Conservation (phyloP, 108 stramenopile genomes). For the Bacterosira constricta region DNA sequence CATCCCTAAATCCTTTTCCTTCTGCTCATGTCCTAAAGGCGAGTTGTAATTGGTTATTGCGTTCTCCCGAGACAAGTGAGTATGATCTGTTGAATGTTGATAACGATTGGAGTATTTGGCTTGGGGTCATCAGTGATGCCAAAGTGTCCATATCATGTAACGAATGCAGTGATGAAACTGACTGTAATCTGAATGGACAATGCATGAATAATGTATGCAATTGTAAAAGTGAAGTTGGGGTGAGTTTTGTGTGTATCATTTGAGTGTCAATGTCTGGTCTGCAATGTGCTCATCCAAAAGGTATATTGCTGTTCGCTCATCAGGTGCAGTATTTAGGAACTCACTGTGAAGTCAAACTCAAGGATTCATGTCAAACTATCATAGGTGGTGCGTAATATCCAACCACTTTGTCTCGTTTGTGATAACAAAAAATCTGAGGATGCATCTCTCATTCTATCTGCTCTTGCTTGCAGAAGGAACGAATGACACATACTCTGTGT, state of each 20-base stretch:
- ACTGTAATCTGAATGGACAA: background rate
- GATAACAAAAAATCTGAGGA: background rate
- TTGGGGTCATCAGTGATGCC: background rate
- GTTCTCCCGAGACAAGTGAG: background rate
- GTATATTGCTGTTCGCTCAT: too few species aligned
- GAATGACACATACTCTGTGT: too few species aligned
- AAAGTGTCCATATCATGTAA: background rate
- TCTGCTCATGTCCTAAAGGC: too few species aligned
- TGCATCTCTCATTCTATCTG: too few species aligned
- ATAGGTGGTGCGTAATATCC: background rate
- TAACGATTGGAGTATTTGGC: background rate
- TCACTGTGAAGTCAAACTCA: background rate
- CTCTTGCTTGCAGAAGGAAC: too few species aligned
- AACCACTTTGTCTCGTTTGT: background rate
- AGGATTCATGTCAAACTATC: background rate
- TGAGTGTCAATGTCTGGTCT: too few species aligned
- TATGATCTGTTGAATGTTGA: background rate
- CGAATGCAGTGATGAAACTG: background rate
- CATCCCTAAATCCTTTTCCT: too few species aligned
- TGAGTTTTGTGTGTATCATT: too few species aligned
- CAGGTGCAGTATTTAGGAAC: conserved; percentile 1
- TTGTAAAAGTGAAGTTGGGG: background rate
- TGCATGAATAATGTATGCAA: background rate
- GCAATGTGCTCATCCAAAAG: too few species aligned
- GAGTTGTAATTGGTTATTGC: background rate